Conservation (phyloP, 768 basidiomycete genomes). For the Solioccasus polychromus region DNA sequence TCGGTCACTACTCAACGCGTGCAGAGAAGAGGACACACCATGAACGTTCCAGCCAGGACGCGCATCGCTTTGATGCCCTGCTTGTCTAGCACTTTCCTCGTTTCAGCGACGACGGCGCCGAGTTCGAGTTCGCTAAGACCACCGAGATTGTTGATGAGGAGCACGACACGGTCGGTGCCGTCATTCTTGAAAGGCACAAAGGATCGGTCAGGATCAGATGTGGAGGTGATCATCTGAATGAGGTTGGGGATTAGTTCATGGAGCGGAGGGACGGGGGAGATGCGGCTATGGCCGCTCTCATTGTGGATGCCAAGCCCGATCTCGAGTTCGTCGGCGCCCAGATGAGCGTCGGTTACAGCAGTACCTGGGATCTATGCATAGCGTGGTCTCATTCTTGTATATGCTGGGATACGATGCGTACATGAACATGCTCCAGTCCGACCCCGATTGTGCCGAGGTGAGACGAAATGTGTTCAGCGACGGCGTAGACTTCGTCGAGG, state of each 20-base stretch:
- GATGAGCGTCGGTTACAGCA: slow-evolving; percentile 49
- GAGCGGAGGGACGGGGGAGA: slow-evolving; percentile 71
- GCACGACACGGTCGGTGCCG: slow-evolving; percentile 64
- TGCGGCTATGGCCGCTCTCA: slow-evolving; percentile 68
- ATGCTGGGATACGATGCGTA: slow-evolving; percentile 27
- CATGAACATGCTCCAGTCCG: slow-evolving; percentile 87
- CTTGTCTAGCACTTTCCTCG: slow-evolving; percentile 50
- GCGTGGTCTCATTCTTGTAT: background rate
- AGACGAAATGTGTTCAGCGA: slow-evolving; percentile 65
- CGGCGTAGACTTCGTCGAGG: slow-evolving; percentile 64
- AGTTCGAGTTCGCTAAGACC: slow-evolving; percentile 84
- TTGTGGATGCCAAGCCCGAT: slow-evolving; percentile 93
- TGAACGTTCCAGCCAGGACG: slow-evolving; percentile 77
- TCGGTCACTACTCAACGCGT: background rate
- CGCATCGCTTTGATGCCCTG: slow-evolving; percentile 58
- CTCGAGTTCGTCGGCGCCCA: slow-evolving; percentile 69
- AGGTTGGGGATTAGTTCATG: slow-evolving; percentile 67
- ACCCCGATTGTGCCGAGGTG: slow-evolving; percentile 80
- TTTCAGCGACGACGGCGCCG: slow-evolving; percentile 62
- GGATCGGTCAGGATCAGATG: slow-evolving; percentile 70
- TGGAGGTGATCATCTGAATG: slow-evolving; percentile 68
- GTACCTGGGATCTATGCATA: slow-evolving; percentile 71
- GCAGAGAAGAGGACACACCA: slow-evolving; percentile 48
- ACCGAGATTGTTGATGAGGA: slow-evolving; percentile 87
- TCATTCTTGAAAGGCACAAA: slow-evolving; percentile 69